Percentiles rank a stretch among this genome's conserved stretches.
Conservation (phyloP, 805 yeast species). For the Starmerella apicola region DNA sequence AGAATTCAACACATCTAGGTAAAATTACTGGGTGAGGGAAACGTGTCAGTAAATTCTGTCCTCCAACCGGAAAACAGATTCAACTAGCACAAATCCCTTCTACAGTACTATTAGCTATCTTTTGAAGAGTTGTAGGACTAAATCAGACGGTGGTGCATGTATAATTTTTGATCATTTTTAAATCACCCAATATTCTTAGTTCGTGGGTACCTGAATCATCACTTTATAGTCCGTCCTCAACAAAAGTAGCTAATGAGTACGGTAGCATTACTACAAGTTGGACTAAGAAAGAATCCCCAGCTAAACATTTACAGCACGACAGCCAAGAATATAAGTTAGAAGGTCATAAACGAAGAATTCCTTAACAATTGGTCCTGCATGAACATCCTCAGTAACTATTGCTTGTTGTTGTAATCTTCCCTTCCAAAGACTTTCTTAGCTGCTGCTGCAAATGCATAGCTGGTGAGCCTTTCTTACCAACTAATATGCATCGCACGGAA, state of each 20-base stretch:
- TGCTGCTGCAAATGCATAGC: slow-evolving; percentile 1
- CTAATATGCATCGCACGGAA: neutral
- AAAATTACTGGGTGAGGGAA: too few relatives aligned
- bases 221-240: neutral
- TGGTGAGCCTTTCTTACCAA: neutral
- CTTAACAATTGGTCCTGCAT: slow-evolving; percentile 25
- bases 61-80: neutral
- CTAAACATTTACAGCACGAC: slow-evolving; percentile 5
- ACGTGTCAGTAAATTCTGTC: too few relatives aligned
- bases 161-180: slow-evolving; percentile 17
- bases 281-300: slow-evolving; percentile 6
- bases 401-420: slow-evolving; percentile 20
- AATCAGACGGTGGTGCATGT: slow-evolving; percentile 27
- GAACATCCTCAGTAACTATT: slow-evolving; percentile 24
- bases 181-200: slow-evolving; percentile 17
- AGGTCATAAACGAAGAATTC: slow-evolving; percentile 26
- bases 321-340: neutral
- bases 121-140: neutral
- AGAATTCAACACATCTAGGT: slow-evolving; percentile 1
- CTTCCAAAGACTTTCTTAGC: too few relatives aligned
- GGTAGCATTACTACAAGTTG: neutral
- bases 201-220: slow-evolving; percentile 19
- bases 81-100: neutral
- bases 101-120: too few relatives aligned
- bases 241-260: too few relatives aligned